Percentiles rank a stretch among this genome's conserved stretches.
These are phyloP conservation scores for Backusella westeae DNA, from an alignment of 192 early-diverging fungal species.

Conservation along the genomic window DNA sequence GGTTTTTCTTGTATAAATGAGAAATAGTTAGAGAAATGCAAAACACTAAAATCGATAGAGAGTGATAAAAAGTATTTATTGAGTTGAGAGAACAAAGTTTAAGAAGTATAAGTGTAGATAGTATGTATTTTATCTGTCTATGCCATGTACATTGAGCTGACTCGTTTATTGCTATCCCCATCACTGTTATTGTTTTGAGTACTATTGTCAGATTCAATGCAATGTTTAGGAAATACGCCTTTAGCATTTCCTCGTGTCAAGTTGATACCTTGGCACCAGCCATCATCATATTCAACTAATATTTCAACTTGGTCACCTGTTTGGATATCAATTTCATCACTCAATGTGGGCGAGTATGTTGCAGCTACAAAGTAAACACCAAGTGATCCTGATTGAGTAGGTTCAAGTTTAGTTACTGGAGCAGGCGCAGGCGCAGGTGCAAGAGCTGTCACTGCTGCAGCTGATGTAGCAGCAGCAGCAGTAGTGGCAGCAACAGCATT, in stretches of 20 bases:
- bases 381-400: conserved; percentile 38
- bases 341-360: conserved; percentile 51
- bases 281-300: conserved; percentile 58
- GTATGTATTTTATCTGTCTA: background rate
- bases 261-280: conserved; percentile 59
- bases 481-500: background rate
- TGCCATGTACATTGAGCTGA: conserved; percentile 23
- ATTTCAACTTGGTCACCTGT: conserved; percentile 54
- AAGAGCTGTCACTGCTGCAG: background rate
- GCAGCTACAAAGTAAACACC: conserved; percentile 46
- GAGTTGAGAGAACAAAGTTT: background rate
- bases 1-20: background rate
- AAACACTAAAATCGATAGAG: background rate
- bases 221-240: conserved; percentile 59
- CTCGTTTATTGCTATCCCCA: background rate
- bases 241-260: conserved; percentile 43
- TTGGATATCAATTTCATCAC: conserved; percentile 58
- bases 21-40: background rate
- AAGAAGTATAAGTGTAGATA: background rate
- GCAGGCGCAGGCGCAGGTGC: background rate
- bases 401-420: background rate
- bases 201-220: conserved; percentile 35
- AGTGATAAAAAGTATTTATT: background rate
- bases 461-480: background rate
- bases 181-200: background rate